These are phyloP conservation scores for Alternaria longipes DNA, from an alignment of 2,329 filamentous ascomycete species.

Conservation along the genomic window DNA sequence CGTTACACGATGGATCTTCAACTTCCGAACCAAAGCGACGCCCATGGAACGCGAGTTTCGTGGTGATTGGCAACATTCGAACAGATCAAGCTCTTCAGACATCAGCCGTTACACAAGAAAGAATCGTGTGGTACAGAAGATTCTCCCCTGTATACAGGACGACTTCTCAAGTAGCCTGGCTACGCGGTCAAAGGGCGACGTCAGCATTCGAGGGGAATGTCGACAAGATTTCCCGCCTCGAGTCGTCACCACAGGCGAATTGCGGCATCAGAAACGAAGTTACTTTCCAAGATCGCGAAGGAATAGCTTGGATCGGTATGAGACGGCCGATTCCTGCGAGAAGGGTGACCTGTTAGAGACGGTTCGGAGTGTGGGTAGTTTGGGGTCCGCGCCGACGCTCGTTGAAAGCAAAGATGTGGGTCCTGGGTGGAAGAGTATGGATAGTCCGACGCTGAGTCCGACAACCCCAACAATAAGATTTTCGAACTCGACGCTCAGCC, in stretches of 20 bases:
- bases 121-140: slow-evolving; percentile 38
- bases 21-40: slow-evolving; percentile 47
- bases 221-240: slow-evolving; percentile 32
- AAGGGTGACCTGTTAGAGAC: slow-evolving; percentile 47
- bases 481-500: slow-evolving; percentile 38
- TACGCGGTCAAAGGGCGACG: slow-evolving; percentile 26
- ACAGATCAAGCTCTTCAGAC: slow-evolving; percentile 38
- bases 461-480: slow-evolving; percentile 34
- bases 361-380: slow-evolving; percentile 43
- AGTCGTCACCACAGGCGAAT: slow-evolving; percentile 32
- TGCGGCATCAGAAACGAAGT: slow-evolving; percentile 31
- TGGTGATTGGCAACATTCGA: slow-evolving; percentile 40
- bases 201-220: slow-evolving; percentile 19
- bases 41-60: slow-evolving; percentile 45
- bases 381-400: slow-evolving; percentile 46
- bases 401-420: slow-evolving; percentile 38
- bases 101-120: slow-evolving; percentile 34
- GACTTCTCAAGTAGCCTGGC: slow-evolving; percentile 49
- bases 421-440: slow-evolving; percentile 33
- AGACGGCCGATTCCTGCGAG: slow-evolving; percentile 39
- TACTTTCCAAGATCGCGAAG: slow-evolving; percentile 40
- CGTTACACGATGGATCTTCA: slow-evolving; percentile 53
- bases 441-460: slow-evolving; percentile 36
- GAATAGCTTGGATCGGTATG: slow-evolving; percentile 43
- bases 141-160: slow-evolving; percentile 48